Evolutionary conservation across 768 basidiomycete species (phyloP).

Genomic region (Agaricus subrufescens): DNA sequence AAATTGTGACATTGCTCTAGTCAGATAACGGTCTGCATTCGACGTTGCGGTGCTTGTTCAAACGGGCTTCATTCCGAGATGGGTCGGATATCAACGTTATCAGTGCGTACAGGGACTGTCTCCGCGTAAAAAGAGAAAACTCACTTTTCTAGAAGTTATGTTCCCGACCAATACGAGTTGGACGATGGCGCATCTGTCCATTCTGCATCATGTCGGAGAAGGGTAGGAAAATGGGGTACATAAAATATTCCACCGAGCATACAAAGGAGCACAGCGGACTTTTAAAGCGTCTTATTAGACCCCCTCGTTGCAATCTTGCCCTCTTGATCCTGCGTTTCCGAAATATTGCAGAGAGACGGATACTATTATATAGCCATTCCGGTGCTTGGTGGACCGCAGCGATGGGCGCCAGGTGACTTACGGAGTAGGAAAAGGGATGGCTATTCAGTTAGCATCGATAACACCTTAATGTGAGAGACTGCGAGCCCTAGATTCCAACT

Average conservation of each 20-base stretch:
- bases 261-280: constrained; percentile 2
- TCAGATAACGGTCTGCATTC: no score
- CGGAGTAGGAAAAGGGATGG: constrained; percentile 10
- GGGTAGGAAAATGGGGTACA: constrained; percentile 1
- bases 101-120: neutral
- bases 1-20: no score
- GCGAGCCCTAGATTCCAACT: constrained; percentile 5
- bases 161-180: neutral
- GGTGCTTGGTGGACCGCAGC: neutral
- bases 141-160: neutral
- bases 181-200: neutral
- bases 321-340: constrained; percentile 1
- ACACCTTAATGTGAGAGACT: constrained; percentile 10
- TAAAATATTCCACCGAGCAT: neutral
- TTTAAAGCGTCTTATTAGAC: neutral
- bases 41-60: neutral
- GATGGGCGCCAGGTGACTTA: constrained; percentile 10
- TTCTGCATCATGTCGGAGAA: neutral
- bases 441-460: constrained; percentile 21
- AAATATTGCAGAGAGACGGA: constrained; percentile 1
- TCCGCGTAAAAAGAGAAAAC: neutral
- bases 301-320: constrained; percentile 8
- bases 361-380: constrained; percentile 7
- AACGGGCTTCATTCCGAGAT: neutral
- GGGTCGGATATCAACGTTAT: neutral